Evolutionary conservation across 2,329 filamentous ascomycete species (phyloP).

Genomic region (Colletotrichum sp.): DNA sequence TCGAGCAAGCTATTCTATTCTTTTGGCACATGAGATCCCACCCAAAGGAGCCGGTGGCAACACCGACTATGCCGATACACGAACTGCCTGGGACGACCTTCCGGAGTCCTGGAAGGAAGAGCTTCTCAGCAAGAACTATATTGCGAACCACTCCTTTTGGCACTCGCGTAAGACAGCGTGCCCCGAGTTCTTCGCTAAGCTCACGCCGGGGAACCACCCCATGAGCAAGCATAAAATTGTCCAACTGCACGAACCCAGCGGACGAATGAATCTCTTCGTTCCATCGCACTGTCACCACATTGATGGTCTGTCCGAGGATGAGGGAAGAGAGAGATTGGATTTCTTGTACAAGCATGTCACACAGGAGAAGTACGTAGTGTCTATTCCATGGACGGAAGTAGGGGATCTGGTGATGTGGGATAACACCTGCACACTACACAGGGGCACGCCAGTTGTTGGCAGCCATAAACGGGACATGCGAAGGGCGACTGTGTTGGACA

Average conservation of each 20-base stretch:
- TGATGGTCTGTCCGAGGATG: constrained; percentile 41
- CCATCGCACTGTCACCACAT: constrained; percentile 59
- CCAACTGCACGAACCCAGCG: constrained; percentile 56
- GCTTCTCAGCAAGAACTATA: constrained; percentile 43
- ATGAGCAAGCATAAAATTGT: constrained; percentile 53
- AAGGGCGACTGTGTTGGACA: constrained; percentile 60
- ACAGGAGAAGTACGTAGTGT: constrained; percentile 50
- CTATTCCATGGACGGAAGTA: constrained; percentile 50
- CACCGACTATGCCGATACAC: constrained; percentile 59
- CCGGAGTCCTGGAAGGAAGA: constrained; percentile 35
- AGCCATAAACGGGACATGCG: constrained; percentile 58
- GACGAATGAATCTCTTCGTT: constrained; percentile 58
- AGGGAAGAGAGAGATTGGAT: constrained; percentile 40
- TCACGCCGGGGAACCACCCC: constrained; percentile 42
- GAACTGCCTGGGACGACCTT: constrained; percentile 55
- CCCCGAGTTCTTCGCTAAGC: constrained; percentile 50
- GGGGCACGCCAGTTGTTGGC: constrained; percentile 52
- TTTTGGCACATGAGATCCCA: constrained; percentile 55
- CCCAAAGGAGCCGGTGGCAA: constrained; percentile 51
- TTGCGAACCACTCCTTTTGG: constrained; percentile 55
- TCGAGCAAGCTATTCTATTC: constrained; percentile 55
- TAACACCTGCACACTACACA: constrained; percentile 61
- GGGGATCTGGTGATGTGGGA: constrained; percentile 65
- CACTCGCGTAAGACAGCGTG: constrained; percentile 58
- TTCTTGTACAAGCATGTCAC: constrained; percentile 52